Conservation (phyloP, 139 green algal species). For the Edaphochlamys debaryana region DNA sequence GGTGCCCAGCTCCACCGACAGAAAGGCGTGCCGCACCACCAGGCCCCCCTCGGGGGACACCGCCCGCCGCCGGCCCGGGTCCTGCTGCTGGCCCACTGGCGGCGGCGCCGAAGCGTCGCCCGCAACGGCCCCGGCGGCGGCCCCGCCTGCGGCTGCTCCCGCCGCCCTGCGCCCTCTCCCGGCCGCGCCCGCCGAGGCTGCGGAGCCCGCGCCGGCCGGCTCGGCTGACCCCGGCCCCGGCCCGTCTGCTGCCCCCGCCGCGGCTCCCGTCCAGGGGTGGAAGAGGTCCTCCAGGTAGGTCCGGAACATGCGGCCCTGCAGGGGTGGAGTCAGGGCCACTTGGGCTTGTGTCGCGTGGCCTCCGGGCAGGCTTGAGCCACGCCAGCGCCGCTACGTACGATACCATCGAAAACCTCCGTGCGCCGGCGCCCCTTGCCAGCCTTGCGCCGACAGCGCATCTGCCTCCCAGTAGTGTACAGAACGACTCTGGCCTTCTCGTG, state of each 20-base stretch:
- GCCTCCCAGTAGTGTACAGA: no score
- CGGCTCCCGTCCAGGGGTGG: not conserved
- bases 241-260: not conserved
- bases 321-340: no score
- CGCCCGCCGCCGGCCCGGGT: not conserved
- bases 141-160: not conserved
- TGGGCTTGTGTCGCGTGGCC: no score
- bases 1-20: conserved; percentile 41
- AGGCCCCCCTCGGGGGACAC: not conserved
- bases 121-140: no score
- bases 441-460: no score
- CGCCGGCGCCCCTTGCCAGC: no score
- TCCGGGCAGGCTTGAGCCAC: no score
- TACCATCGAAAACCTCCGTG: no score
- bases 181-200: not conserved
- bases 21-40: conserved; percentile 57
- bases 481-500: no score
- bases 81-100: not conserved
- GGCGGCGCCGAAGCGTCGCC: not conserved
- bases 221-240: not conserved
- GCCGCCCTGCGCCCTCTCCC: no score
- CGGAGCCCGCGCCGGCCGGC: no score
- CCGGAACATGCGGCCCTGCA: conserved; percentile 55
- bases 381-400: no score
- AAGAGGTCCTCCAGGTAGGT: conserved; percentile 43